Base-by-base conservation (phyloP, 2,329 filamentous ascomycete genomes). In the Colletotrichum nymphaeae region DNA sequence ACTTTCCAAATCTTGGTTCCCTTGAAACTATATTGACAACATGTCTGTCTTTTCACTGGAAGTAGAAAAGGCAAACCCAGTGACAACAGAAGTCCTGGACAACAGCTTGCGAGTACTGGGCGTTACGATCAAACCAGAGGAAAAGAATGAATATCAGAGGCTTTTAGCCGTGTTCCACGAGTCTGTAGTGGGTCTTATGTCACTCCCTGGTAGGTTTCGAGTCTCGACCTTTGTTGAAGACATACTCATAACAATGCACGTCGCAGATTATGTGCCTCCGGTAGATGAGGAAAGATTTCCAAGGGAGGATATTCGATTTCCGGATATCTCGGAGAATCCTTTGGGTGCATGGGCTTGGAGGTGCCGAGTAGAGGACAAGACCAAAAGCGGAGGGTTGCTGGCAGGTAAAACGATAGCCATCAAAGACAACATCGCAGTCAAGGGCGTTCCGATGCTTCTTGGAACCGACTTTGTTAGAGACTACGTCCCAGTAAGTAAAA, bases 281-380 rank as follows among this genome's bases (percentile, higher is more conserved):
- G 55, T 67, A n/a, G 64, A 67, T 3, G 35, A 46, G 19, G 26
- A 49, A 12, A 30, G 64, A 22, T 67, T 67, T 14, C 64, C 64
- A 1, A 58, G 64, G 4, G 35, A 67, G 28, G n/a, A 59, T 8
- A 24, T 67, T n/a, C 30, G 19, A 30, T 67, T 67, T 24, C 78
- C 78, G 4, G 62, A 35, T 1, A 35, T 73, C 5, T 60, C 75
- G 9, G 77, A 79, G 12, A 82, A 82, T 62, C 79, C 78, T 0
- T 60, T 81, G 8, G 82, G 82, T 60, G 81, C 79, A 1, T 83
- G 81, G 81, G 81, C 79, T 30, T 80, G 82, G 70, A 73, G 76
- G 52, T 81, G 80, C 46, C 72, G 79, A 35, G 69, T 83, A 2
- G 35, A 55, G 19, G 69, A 76, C 4, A n/a, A 28, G 5, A 28